phyloP scores from a whole-genome alignment of 2,329 filamentous ascomycete species.

The Monilinia vaccinii-corymbosi region DNA sequence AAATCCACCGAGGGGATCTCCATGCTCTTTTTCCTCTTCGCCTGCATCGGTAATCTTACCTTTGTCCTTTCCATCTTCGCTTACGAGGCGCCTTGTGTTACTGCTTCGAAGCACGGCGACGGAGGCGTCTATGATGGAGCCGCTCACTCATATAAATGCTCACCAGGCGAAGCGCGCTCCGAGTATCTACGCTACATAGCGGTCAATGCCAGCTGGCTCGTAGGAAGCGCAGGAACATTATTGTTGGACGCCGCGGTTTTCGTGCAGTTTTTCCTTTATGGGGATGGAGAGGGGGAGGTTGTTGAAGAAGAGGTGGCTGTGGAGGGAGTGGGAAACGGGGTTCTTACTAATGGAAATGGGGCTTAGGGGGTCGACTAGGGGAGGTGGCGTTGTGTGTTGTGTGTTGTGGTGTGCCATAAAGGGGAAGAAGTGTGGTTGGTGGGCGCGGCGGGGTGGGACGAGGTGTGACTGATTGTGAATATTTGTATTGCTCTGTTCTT shows the following conservation, averaged over 20 bases:
- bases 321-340: not conserved
- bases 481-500: not conserved
- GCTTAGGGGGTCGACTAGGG: not conserved
- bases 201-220: conserved; percentile 84
- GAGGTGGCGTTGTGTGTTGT: not conserved
- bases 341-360: not conserved
- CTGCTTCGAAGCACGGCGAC: conserved; percentile 42
- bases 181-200: conserved; percentile 71
- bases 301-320: conserved; percentile 9
- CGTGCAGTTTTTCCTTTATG: conserved; percentile 84
- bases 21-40: conserved; percentile 93
- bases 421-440: not conserved
- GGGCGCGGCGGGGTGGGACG: too few species aligned
- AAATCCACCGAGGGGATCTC: conserved; percentile 91
- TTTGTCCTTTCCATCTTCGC: conserved; percentile 89
- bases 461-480: not conserved
- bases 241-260: conserved; percentile 81
- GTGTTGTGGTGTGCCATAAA: not conserved
- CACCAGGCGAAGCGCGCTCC: conserved; percentile 33
- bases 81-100: conserved; percentile 65
- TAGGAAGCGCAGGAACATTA: conserved; percentile 81
- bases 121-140: too few species aligned
- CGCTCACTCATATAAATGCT: conserved; percentile 45
- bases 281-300: conserved; percentile 14
- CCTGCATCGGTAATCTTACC: conserved; percentile 88